Evolutionary conservation across 2,329 filamentous ascomycete species (phyloP), one percentile per base, ranked within the genome.

Genomic region (Onygenales sp.): DNA sequence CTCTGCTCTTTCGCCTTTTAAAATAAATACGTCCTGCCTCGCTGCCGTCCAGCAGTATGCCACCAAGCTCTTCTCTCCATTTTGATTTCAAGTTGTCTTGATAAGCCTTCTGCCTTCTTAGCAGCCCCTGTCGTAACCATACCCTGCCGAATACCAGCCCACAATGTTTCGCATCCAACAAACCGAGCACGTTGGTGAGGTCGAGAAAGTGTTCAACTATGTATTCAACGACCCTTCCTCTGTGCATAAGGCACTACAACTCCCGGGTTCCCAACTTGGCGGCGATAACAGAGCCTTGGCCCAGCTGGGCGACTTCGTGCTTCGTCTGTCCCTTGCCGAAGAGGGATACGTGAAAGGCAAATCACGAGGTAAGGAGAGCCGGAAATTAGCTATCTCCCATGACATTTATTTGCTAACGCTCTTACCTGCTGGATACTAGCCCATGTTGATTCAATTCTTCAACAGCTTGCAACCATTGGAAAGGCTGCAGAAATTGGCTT

Each of bases 401-500:
- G 5, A 27, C 21, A 27, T 27, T 27, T 27, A 3, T 27, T 27
- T 27, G 21, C 21, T 27, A 27, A 27, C 21, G 27, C n/a, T 42
- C 3, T n/a, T 39, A 27, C 13, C 11, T 10, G 17, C 17, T 21
- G 38, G 32, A 32, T 21, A 9, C 33, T 48, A 47, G 27, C 17
- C 10, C 21, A 9, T 10, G 17, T 32, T 31, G n/a, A 27, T 27
- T 27, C 21, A 27, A 1, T 38, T 32, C 17, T 35, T 43, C 21
- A 48, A 21, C 13, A 11, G 8, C 4, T 43, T 38, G 54, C 33
- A 11, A 36, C 31, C 17, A 63, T 62, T 32, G 11, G 10, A 1
- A 50, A 59, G 33, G 60, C 63, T 5, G 52, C 55, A 3, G 17
- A 43, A 8, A 27, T 35, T 7, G 60, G 61, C 2, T 57, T 54